Evolutionary conservation across 1,284 basidiomycete species (phyloP).

Genomic region (Clitocybe nebularis): DNA sequence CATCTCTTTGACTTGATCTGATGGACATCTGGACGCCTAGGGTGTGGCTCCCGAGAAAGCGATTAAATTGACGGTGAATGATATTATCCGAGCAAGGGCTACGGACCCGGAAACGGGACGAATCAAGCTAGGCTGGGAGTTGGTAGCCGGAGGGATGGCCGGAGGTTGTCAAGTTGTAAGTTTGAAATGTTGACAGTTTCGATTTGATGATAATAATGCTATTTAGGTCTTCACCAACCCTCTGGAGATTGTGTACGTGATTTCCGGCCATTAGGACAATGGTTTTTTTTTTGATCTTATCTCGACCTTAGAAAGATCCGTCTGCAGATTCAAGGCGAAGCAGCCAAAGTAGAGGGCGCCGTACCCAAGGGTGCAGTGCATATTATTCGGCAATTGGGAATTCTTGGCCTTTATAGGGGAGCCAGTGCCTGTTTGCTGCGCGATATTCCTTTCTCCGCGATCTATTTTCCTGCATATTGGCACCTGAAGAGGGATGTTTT

Average conservation of each 20-base stretch:
- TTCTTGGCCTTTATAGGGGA: slow-evolving; percentile 91
- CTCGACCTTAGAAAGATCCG: slow-evolving; percentile 90
- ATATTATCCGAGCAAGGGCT: slow-evolving; percentile 78
- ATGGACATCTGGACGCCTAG: slow-evolving; percentile 39
- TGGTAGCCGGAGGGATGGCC: slow-evolving; percentile 88
- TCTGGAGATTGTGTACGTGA: slow-evolving; percentile 81
- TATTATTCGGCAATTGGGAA: slow-evolving; percentile 89
- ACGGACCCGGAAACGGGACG: slow-evolving; percentile 94
- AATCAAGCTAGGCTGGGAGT: slow-evolving; percentile 84
- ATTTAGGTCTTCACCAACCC: slow-evolving; percentile 91
- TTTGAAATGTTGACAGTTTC: slow-evolving; percentile 21
- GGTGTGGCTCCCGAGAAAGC: slow-evolving; percentile 99
- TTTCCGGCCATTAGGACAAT: no score
- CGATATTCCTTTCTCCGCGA: slow-evolving; percentile 92
- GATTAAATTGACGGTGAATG: slow-evolving; percentile 96
- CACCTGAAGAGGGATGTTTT: slow-evolving; percentile 93
- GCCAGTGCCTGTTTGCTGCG: slow-evolving; percentile 84
- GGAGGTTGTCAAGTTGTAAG: slow-evolving; percentile 97
- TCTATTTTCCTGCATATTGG: slow-evolving; percentile 79
- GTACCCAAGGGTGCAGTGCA: slow-evolving; percentile 84
- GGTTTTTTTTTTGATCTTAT: no score
- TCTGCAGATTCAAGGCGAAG: slow-evolving; percentile 94
- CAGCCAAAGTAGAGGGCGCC: slow-evolving; percentile 79
- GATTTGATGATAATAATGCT: slow-evolving; percentile 10
- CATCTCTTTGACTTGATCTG: slow-evolving; percentile 1